Conservation (phyloP, 2,329 filamentous ascomycete species). For the Paecilomyces fulvus region DNA sequence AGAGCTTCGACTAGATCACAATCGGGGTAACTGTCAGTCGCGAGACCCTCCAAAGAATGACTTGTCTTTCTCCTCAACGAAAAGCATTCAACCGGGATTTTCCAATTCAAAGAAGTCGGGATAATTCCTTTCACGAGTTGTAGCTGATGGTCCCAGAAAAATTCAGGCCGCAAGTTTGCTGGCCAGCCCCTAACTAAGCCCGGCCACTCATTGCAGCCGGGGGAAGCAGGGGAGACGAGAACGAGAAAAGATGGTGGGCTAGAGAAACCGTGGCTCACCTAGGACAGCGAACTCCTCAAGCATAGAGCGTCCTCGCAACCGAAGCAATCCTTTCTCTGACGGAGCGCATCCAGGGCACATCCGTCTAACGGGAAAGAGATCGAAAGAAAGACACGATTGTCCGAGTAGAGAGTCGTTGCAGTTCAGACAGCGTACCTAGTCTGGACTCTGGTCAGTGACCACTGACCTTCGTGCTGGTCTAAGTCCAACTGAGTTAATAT, state of each 20-base stretch:
- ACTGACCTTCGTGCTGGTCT: not conserved
- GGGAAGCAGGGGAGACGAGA: slow-evolving; percentile 5
- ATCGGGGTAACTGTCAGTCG: not conserved
- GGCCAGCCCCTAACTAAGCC: not conserved
- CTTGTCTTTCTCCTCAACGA: not conserved
- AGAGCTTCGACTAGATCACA: not conserved
- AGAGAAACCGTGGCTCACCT: not conserved
- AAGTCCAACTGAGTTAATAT: slow-evolving; percentile 1
- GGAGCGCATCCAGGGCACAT: not conserved
- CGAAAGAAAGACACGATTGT: not conserved
- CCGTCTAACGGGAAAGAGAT: slow-evolving; percentile 3
- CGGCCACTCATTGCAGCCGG: slow-evolving; percentile 3
- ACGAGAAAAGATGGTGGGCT: not conserved
- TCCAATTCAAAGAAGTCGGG: not conserved
- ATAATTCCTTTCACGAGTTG: not conserved
- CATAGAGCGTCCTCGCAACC: not conserved
- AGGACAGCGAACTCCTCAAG: not conserved
- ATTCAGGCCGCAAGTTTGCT: not conserved
- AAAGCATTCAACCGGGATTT: not conserved
- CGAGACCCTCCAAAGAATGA: not conserved
- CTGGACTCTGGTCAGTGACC: not conserved
- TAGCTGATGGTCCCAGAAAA: not conserved
- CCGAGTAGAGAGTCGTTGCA: not conserved
- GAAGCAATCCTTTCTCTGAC: not conserved
- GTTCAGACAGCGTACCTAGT: not conserved